These are phyloP conservation scores for Handroanthus guayacan DNA, from an alignment of 257 asterid species.

Conservation along the genomic window DNA sequence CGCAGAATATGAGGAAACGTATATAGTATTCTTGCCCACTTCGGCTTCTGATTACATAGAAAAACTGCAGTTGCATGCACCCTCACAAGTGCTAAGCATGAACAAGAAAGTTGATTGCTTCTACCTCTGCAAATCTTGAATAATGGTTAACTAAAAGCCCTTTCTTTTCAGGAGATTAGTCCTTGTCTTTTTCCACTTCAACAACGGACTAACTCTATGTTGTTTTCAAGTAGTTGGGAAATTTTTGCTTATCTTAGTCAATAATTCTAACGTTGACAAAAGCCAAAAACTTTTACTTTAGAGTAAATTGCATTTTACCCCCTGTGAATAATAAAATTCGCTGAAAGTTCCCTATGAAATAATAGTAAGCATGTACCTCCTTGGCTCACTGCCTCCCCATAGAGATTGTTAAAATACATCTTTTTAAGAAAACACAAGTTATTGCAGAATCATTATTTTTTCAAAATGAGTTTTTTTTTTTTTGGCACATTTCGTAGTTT, in stretches of 20 bases:
- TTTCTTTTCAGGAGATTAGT: not conserved
- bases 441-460: no score
- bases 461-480: no score
- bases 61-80: not conserved
- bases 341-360: no score
- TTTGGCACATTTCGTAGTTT: no score
- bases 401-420: no score
- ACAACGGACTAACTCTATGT: conserved; percentile 45
- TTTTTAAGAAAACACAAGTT: no score
- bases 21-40: conserved; percentile 2
- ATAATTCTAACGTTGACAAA: conserved; percentile 3
- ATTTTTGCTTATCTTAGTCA: conserved; percentile 13
- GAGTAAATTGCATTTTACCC: no score
- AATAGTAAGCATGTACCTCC: no score
- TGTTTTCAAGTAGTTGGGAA: conserved; percentile 56
- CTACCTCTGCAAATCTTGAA: conserved; percentile 13
- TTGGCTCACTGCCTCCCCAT: no score
- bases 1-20: not conserved
- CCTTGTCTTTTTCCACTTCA: conserved; percentile 18
- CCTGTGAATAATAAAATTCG: no score
- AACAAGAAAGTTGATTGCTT: conserved; percentile 29
- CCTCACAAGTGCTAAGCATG: not conserved
- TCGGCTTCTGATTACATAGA: not conserved
- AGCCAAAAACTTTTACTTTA: not conserved
- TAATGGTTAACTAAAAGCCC: conserved; percentile 4